Conservation (phyloP, 176 grass and related monocot species). For the Puya raimondii region DNA sequence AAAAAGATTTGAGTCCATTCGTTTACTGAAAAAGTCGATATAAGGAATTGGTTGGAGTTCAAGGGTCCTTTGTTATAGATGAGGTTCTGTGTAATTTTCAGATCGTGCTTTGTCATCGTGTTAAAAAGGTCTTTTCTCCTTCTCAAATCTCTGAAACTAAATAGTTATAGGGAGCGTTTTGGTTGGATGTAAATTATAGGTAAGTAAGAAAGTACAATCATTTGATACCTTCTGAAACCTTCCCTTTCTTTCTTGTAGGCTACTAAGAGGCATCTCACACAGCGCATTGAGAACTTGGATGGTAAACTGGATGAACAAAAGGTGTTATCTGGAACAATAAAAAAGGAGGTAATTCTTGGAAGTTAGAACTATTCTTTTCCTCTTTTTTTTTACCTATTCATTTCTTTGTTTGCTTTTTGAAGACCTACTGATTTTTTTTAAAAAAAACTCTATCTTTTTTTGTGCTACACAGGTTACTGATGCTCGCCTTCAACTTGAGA, state of each 20-base stretch:
- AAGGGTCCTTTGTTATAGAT: too few species aligned
- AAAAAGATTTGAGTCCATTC: too few species aligned
- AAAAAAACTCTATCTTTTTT: not conserved
- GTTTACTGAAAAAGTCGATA: too few species aligned
- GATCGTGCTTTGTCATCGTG: too few species aligned
- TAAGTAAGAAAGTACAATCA: not conserved
- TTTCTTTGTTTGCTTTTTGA: not conserved
- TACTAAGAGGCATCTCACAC: slow-evolving; percentile 89
- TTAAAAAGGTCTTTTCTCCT: too few species aligned
- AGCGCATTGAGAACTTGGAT: slow-evolving; percentile 89
- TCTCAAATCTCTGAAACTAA: too few species aligned
- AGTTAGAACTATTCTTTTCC: not conserved
- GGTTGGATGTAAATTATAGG: too few species aligned
- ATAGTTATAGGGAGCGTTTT: too few species aligned
- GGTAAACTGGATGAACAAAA: slow-evolving; percentile 98
- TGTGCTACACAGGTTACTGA: slow-evolving; percentile 59
- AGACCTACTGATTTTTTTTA: not conserved
- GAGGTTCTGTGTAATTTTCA: too few species aligned
- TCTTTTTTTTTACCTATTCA: not conserved
- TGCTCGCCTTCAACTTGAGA: slow-evolving; percentile 67
- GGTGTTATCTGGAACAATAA: slow-evolving; percentile 76
- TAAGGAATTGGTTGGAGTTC: too few species aligned
- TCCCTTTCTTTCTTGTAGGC: slow-evolving; percentile 44
- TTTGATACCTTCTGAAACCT: not conserved
- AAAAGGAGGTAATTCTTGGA: slow-evolving; percentile 55